Base-by-base conservation (phyloP, 371 early-diverging fungal species). In the Circinella umbellata region DNA sequence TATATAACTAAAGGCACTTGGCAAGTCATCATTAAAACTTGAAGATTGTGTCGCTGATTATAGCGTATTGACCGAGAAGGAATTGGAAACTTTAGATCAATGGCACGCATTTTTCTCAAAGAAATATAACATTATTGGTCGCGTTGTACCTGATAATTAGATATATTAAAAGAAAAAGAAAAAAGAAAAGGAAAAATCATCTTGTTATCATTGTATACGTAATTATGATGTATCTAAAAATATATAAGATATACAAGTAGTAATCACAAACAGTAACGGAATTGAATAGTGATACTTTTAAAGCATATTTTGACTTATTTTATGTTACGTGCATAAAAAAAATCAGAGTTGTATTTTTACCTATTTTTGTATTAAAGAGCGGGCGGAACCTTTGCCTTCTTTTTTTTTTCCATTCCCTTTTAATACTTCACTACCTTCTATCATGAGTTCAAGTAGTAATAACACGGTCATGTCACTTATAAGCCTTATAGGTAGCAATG, bases 101-200 rank as follows among this genome's bases (percentile, higher is more conserved):
- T 95, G 95, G 95, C 85, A 83, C 62, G 76, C 84, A 6, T 91
- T 88, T 76, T 95, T 91, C 78, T 74, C 80, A 69, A 91, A 92
- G 77, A 87, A 92, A 76, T 95, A 95, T 66, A 83, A 89, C 66
- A 89, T 92, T 60, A 84, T 92, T 54, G 93, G 93, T 46, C 86
- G 83, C 70, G 85, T 90, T 51, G 79, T 81, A 17, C 80, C 75
- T 69, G 78, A 75, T 61, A 70, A 73, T 38, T 76, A 69, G 27
- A 27, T 27, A 27, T 27, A 27, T 27, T 27, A 27, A 27, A 27
- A 27, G 27, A 27, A 27, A 27, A 27, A 27, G 27, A 27, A 27
- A 27, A 27, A 27, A 2, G 2, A 27, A 27, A 27, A 27, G 27
- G 2, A 27, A 27, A 27, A 27, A 1, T 27, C 27, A 0, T 27